Base-by-base conservation (phyloP, 306 rosid species). In the Medicago lupulina region DNA sequence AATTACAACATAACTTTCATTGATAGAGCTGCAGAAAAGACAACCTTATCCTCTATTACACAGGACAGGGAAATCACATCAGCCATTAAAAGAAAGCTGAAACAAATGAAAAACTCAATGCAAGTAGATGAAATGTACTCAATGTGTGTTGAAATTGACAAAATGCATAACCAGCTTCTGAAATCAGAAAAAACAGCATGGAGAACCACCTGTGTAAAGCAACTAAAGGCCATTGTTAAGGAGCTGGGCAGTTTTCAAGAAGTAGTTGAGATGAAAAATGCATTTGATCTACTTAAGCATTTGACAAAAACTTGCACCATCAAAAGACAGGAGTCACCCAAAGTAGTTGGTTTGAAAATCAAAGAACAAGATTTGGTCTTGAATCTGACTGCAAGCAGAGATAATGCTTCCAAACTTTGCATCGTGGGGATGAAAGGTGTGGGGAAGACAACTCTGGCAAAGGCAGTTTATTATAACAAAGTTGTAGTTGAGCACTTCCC, bases 381-480 rank as follows among this genome's bases (percentile, higher is more conserved):
- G 1, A 23, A 65, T 46, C 61, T 86, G 50, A 73, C 77, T 8
- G 13, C 50, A 16, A 12, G 40, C 25, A 44, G 19, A 50, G 61
- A 62, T 2, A 23, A 47, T 10, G 0, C 25, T 57, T 60, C 51
- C 15, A 62, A 39, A 21, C n/a, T 73, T 70, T 83, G 72, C 66
- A 86, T 83, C 38, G 77, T 75, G 21, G 89, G 86, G 63, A 85
- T 85, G 58, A 36, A 11, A 41, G 89, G 89, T 36, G 61, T 74
- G 5, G 89, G 89, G 40, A 86, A 86, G 83, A 83, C 83, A 18
- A 71, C 83, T 66, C 63, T 86, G 38, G 87, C 89, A 12, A 75
- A 78, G 10, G 60, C 39, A 41, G 70, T 86, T 39, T 86, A 19
- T 72, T 14, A 74, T 40, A 63, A 70, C 57, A 46, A 66, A 28